Conservation (phyloP, 345 rosid species). For the Barbarea vulgaris region DNA sequence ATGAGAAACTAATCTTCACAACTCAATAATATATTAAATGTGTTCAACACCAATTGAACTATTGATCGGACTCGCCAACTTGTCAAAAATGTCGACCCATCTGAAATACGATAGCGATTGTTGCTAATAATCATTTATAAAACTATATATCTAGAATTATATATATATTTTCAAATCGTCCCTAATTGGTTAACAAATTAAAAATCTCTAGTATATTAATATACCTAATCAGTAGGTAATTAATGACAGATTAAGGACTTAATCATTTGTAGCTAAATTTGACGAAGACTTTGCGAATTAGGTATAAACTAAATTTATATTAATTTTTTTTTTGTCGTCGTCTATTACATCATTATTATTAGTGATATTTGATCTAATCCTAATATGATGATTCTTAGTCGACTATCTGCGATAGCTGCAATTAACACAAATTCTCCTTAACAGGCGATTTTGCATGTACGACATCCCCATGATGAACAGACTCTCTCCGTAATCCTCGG, state of each 20-base stretch:
- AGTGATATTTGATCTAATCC: too few relatives aligned
- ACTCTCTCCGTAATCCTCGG: too few relatives aligned
- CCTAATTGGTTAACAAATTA: neutral
- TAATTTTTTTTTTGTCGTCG: too few relatives aligned
- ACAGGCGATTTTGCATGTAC: too few relatives aligned
- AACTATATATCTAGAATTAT: neutral
- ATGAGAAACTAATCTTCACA: neutral
- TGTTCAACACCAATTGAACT: neutral
- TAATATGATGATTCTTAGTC: too few relatives aligned
- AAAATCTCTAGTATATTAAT: neutral
- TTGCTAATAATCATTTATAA: neutral
- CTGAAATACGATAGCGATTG: neutral
- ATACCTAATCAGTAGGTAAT: constrained; percentile 10
- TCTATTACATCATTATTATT: too few relatives aligned
- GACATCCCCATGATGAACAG: too few relatives aligned
- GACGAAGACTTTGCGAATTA: neutral
- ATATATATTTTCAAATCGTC: neutral
- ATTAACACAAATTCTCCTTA: too few relatives aligned
- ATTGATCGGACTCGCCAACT: neutral
- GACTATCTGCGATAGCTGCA: too few relatives aligned
- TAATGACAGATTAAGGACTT: constrained; percentile 18
- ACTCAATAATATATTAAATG: neutral
- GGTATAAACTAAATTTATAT: neutral
- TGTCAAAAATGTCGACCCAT: constrained; percentile 2
- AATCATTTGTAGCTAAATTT: neutral